A percentile compares a stretch with the other conserved stretches of the same genome.
phyloP scores from a whole-genome alignment of 306 rosid genomes.

The Gastrolobium villosum region DNA sequence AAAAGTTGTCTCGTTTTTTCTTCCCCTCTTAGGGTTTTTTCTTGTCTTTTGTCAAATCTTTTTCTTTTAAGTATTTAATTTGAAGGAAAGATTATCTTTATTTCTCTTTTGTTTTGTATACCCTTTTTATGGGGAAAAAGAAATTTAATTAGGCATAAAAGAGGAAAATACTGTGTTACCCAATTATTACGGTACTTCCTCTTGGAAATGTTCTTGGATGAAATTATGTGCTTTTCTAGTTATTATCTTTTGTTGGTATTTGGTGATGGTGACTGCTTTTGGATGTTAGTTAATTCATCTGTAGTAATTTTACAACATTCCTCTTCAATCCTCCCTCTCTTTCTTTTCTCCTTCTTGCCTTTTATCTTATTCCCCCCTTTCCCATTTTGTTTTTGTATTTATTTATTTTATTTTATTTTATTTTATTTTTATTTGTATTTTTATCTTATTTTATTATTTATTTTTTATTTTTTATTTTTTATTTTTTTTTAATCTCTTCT shows the following conservation, averaged over 20 bases:
- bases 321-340: no score
- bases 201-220: constrained; percentile 1
- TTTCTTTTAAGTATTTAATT: constrained; percentile 8
- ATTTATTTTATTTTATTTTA: no score
- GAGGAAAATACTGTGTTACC: not conserved
- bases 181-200: constrained; percentile 11
- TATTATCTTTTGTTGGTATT: constrained; percentile 7
- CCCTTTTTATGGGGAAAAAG: not conserved
- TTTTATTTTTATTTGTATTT: no score
- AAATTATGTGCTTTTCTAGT: not conserved
- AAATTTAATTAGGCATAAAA: constrained; percentile 5
- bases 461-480: no score
- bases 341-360: no score
- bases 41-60: not conserved
- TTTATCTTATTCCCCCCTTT: no score
- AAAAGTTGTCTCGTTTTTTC: constrained; percentile 3
- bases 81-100: not conserved
- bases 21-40: not conserved
- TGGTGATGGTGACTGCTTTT: not conserved
- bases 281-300: not conserved
- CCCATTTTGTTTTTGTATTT: no score
- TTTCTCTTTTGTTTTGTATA: constrained; percentile 8
- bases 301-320: not conserved
- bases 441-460: not conserved
- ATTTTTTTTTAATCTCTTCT: no score